A percentile compares a stretch with the other conserved stretches of the same genome.
Evolutionary conservation across 208 protist genomes (phyloP).

Genomic region (Trypanosoma conorhini): DNA sequence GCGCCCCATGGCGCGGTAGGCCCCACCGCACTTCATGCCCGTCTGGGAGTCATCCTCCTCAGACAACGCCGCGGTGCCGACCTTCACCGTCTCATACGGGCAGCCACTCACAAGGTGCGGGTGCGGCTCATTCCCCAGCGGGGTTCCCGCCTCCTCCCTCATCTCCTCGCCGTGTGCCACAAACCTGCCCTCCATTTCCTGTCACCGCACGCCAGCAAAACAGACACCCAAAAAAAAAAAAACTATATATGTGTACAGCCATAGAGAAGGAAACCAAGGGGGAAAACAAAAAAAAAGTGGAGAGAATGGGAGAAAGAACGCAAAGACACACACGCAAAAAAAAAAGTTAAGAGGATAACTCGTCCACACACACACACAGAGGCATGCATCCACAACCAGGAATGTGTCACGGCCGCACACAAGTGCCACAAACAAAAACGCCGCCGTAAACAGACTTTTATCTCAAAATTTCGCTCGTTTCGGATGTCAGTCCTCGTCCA

Average conservation of each 20-base stretch:
- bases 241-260: not conserved
- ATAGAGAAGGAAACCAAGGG: not conserved
- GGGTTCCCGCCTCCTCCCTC: not conserved
- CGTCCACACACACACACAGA: not conserved
- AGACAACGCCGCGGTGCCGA: not conserved
- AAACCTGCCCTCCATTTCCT: not conserved
- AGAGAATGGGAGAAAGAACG: not conserved
- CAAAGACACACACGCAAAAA: not conserved
- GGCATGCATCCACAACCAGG: not conserved
- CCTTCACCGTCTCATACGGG: not conserved
- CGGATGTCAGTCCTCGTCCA: conserved; percentile 42
- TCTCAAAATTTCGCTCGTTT: not conserved
- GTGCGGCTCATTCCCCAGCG: not conserved
- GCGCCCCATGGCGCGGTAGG: not conserved
- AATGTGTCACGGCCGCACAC: not conserved
- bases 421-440: not conserved
- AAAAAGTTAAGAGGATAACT: not conserved
- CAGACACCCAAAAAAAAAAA: not conserved
- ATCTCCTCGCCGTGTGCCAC: not conserved
- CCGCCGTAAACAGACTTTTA: not conserved
- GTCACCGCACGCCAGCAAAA: not conserved
- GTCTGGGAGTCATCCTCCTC: not conserved
- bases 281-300: not conserved
- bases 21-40: not conserved
- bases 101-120: not conserved